These are phyloP conservation scores for Xylaria digitata DNA, from an alignment of 2,329 filamentous ascomycete species.

Conservation along the genomic window DNA sequence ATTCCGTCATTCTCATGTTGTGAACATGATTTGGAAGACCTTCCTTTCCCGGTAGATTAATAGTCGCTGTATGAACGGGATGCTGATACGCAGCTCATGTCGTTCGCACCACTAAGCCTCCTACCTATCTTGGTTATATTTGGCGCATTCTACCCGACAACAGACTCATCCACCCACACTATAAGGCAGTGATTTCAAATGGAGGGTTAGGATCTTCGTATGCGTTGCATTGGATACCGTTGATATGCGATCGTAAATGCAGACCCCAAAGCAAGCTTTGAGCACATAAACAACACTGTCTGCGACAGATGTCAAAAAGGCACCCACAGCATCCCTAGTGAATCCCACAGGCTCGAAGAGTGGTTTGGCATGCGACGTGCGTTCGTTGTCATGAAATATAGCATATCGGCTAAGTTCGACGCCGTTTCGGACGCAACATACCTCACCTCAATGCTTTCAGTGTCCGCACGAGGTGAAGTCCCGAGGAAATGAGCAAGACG, in stretches of 20 bases:
- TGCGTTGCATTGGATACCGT: slow-evolving; percentile 15
- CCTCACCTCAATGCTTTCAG: neutral
- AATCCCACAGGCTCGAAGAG: neutral
- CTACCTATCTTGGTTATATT: neutral
- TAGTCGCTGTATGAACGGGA: neutral
- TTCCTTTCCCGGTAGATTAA: slow-evolving; percentile 5
- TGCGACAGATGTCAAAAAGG: neutral
- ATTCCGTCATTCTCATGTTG: neutral
- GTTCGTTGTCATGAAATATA: slow-evolving; percentile 9
- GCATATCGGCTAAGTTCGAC: slow-evolving; percentile 1
- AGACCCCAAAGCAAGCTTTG: slow-evolving; percentile 2
- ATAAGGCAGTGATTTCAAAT: neutral
- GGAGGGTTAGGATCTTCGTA: neutral
- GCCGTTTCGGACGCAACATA: neutral
- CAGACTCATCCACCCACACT: neutral
- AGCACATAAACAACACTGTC: slow-evolving; percentile 4
- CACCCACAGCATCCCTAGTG: slow-evolving; percentile 1
- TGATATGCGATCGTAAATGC: slow-evolving; percentile 3
- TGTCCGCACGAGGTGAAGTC: neutral
- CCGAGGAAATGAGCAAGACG: neutral
- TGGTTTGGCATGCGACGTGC: neutral
- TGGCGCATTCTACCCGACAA: neutral
- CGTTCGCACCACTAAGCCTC: neutral
- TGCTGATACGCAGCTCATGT: neutral
- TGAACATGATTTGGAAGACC: neutral